These are phyloP conservation scores for Dioscorea zingiberensis DNA, from an alignment of 106 monocot species.

Conservation along the genomic window DNA sequence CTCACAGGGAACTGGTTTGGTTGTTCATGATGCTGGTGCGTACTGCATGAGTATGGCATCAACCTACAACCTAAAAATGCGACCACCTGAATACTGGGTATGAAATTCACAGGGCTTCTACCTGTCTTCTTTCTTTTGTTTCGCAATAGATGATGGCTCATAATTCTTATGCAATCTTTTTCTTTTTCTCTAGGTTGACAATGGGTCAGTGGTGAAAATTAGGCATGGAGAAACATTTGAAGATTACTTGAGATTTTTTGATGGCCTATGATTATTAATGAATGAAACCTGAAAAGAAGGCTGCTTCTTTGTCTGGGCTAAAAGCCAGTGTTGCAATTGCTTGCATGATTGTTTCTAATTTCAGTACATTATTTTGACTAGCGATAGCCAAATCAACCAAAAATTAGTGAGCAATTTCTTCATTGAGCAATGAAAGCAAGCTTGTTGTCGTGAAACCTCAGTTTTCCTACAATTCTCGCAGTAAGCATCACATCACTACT, in stretches of 20 bases:
- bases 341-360: no score
- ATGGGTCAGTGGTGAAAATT: slow-evolving; percentile 60
- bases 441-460: no score
- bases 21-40: slow-evolving; percentile 97
- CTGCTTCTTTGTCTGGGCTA: no score
- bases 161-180: not conserved
- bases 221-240: slow-evolving; percentile 84
- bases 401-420: no score
- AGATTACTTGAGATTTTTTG: slow-evolving; percentile 76
- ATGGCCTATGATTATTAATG: slow-evolving; percentile 47
- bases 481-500: no score
- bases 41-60: slow-evolving; percentile 99
- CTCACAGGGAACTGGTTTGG: slow-evolving; percentile 80
- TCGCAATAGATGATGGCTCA: not conserved
- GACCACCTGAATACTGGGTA: slow-evolving; percentile 78
- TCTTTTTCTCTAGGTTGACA: slow-evolving; percentile 33
- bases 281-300: no score
- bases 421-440: no score
- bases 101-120: not conserved
- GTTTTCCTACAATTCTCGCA: no score
- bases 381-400: no score
- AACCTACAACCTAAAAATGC: slow-evolving; percentile 91
- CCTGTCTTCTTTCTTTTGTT: not conserved
- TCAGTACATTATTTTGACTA: no score
- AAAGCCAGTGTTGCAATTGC: no score